Evolutionary conservation across 225 moss, liverwort and hornwort genomes (phyloP), one percentile per base, ranked within the genome.

Genomic region (Thuidium tamariscinum): DNA sequence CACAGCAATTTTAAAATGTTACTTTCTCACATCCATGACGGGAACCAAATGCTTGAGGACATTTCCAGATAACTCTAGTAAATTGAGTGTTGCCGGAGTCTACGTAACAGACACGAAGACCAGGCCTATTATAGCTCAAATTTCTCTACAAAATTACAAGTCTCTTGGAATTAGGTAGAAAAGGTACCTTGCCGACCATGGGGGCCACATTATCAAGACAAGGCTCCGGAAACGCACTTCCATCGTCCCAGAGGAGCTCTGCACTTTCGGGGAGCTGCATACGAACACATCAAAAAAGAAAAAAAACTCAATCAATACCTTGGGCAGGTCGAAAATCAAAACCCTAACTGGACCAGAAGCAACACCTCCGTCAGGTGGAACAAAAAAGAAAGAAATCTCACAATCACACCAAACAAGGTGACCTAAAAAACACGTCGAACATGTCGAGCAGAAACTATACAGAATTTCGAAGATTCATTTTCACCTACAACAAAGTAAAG

Each of bases 191-290:
- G 85, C 96, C 96, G 86, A 98, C 95, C 95, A 95, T 95, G 21
- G 98, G 98, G 82, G 96, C 96, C 80, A 98, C 97, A 66, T 92
- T 57, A 60, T 98, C 98, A 71, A 98, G 81, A 81, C 96, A 96
- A 81, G 98, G 94, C 90, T 98, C 98, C 13, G 98, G 95, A 75
- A 41, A 90, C 34, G 95, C 81, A 86, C 94, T 96, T 84, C 94
- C 92, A 56, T 92, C 92, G 81, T 94, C 94, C 92, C 92, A 92
- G 19, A 7, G 29, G 36, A 93, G 89, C 88, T 95, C 92, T 49
- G 91, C 91, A 82, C 81, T 20, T 82, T 91, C 93, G 25, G 88
- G 88, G 37, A 91, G 90, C 91, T 92, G 92, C 82, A 86, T 42
- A 65, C 20, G 44, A 71, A 84, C 32, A 64, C 56, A 81, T 37